Base-by-base conservation (phyloP, 371 early-diverging fungal genomes). In the Rhizopus sp. region DNA sequence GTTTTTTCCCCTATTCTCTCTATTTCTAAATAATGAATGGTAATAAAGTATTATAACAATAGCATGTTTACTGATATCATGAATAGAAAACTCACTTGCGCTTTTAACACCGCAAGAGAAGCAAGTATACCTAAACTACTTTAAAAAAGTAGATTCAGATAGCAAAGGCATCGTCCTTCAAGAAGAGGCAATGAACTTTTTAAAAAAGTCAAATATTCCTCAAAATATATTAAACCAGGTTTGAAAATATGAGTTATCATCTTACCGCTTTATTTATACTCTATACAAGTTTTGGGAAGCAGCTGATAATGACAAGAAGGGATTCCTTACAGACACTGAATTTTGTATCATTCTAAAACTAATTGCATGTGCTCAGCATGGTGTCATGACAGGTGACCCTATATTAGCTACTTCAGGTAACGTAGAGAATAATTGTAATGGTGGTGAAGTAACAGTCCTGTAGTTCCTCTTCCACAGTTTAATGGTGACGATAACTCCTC, bases 351-450 rank as follows among this genome's bases (percentile, higher is more conserved):
- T 92, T 0, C 68, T 95, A 58, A 96, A 95, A 68, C 68, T 94
- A 51, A 93, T 96, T 64, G 90, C 94, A 1, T 81, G 93, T 59
- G 91, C 88, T 23, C 97, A 96, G 65, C 80, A 81, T 58, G 91
- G 90, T 40, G 64, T 69, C 37, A 53, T 69, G 55, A 67, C 72
- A 42, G 60, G 62, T 30, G 68, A 68, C n/a, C 69, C 68, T 40
- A 70, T 80, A 17, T 39, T 78, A 38, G 56, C 68, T 31, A 73
- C 77, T 5, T 44, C 61, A 53, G 75, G 79, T 78, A 66, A 59
- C 61, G 69, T 49, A 58, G 64, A 48, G 56, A 66, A n/a, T 13
- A 40, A 44, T 9, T 13, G 0, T 13, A 29, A 17, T 10, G 5
- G 4, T 5, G 30, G 13, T n/a, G 44, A 13, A 29, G 29, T 35